phyloP scores from a whole-genome alignment of 1,139 yeast species.

The Scheffersomyces segobiensis region DNA sequence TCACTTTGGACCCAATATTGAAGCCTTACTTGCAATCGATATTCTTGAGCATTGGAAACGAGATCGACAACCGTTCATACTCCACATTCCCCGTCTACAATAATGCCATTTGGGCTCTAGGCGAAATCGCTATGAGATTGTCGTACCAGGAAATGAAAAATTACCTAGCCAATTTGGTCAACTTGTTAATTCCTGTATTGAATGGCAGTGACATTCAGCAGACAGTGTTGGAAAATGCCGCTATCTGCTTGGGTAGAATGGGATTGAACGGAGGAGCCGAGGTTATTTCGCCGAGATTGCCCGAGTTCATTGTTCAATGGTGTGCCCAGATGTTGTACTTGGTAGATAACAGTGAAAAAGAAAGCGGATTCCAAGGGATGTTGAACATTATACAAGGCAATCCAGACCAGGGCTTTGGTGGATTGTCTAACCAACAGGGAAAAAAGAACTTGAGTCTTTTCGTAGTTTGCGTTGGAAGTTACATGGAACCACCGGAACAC shows the following conservation, averaged over 20 bases:
- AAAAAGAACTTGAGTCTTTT: conserved; percentile 54
- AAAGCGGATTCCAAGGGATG: conserved; percentile 77
- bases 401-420: conserved; percentile 63
- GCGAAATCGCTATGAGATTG: conserved; percentile 75
- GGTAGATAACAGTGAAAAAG: conserved; percentile 79
- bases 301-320: conserved; percentile 65
- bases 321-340: conserved; percentile 62
- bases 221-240: conserved; percentile 81
- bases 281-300: conserved; percentile 54
- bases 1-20: conserved; percentile 53
- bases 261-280: conserved; percentile 66
- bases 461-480: conserved; percentile 64
- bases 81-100: conserved; percentile 67
- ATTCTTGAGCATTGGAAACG: conserved; percentile 67
- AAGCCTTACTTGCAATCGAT: conserved; percentile 59
- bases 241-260: conserved; percentile 90
- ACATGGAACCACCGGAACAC: conserved; percentile 50
- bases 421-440: conserved; percentile 45
- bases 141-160: conserved; percentile 52
- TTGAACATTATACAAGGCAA: conserved; percentile 61
- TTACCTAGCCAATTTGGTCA: conserved; percentile 61
- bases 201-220: conserved; percentile 56
- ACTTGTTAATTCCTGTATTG: conserved; percentile 65
- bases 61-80: conserved; percentile 53
- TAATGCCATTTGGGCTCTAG: conserved; percentile 93